Percentiles rank a stretch among this genome's conserved stretches.
These are phyloP conservation scores for Priceomyces melissophilus DNA, from an alignment of 805 yeast genomes.

Conservation along the genomic window DNA sequence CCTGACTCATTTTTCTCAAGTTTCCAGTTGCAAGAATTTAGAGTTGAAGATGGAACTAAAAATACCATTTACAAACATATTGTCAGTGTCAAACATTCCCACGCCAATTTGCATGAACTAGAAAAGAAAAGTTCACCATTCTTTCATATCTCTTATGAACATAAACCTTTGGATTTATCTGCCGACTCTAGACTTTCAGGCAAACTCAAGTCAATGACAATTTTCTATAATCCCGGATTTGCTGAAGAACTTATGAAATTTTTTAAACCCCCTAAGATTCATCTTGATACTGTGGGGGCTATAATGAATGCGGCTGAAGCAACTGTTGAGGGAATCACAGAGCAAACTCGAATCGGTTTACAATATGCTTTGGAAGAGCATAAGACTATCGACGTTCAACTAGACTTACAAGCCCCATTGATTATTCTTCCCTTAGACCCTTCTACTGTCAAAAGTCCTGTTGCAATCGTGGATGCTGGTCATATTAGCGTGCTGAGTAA, in stretches of 20 bases:
- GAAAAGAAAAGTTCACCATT: conserved; percentile 53
- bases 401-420: conserved; percentile 92
- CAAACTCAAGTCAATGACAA: conserved; percentile 79
- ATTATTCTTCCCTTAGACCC: conserved; percentile 84
- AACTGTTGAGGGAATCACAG: conserved; percentile 85
- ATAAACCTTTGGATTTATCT: conserved; percentile 76
- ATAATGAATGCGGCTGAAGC: conserved; percentile 93
- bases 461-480: conserved; percentile 92
- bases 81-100: conserved; percentile 73
- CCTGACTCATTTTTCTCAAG: conserved; percentile 72
- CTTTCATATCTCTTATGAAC: conserved; percentile 77
- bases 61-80: conserved; percentile 80
- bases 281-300: conserved; percentile 84
- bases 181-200: conserved; percentile 79
- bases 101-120: conserved; percentile 32
- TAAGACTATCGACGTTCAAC: conserved; percentile 77
- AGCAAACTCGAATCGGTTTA: conserved; percentile 86
- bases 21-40: conserved; percentile 75
- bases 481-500: conserved; percentile 83
- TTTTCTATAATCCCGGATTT: conserved; percentile 83
- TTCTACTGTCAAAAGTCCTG: conserved; percentile 75
- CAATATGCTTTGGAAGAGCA: conserved; percentile 95
- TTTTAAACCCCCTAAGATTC: conserved; percentile 83
- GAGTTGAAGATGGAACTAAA: conserved; percentile 83
- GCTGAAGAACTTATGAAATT: conserved; percentile 71